These are phyloP conservation scores for Breviolum minutum DNA, from an alignment of 73 alveolate genomes.

Conservation along the genomic window DNA sequence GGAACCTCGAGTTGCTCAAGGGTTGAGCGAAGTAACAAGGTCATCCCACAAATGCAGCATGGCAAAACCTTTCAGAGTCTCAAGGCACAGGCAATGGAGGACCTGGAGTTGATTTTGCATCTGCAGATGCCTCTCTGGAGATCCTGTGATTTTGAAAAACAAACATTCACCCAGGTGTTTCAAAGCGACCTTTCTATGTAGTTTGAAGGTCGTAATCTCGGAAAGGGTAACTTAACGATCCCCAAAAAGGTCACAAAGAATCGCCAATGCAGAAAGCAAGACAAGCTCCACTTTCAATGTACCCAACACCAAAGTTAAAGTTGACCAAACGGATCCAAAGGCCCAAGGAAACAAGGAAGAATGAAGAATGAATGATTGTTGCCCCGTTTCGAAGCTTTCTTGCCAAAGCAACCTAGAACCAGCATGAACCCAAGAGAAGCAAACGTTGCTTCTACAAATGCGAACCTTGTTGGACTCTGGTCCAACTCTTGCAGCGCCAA, in stretches of 20 bases:
- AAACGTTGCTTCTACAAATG: background rate
- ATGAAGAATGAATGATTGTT: no score
- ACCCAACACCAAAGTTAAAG: no score
- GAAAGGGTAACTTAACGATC: no score
- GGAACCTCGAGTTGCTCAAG: constrained; percentile 10
- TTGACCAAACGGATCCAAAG: no score
- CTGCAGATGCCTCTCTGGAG: constrained; percentile 14
- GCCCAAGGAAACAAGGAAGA: no score
- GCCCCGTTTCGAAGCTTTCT: background rate
- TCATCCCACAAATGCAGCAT: background rate
- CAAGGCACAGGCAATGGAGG: constrained; percentile 37
- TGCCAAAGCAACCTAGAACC: background rate
- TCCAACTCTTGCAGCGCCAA: constrained; percentile 84
- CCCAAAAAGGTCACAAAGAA: no score
- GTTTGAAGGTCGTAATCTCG: no score
- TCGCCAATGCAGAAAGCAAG: no score
- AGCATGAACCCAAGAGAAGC: no score
- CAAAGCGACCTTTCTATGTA: background rate
- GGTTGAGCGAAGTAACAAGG: background rate
- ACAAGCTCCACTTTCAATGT: no score
- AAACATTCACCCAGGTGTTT: background rate
- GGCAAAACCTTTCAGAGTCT: background rate
- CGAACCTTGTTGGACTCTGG: constrained; percentile 54
- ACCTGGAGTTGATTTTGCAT: constrained; percentile 67
- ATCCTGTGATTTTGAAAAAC: background rate